Evolutionary conservation across 2,329 filamentous ascomycete species (phyloP).

Genomic region (Leptographium procerum): DNA sequence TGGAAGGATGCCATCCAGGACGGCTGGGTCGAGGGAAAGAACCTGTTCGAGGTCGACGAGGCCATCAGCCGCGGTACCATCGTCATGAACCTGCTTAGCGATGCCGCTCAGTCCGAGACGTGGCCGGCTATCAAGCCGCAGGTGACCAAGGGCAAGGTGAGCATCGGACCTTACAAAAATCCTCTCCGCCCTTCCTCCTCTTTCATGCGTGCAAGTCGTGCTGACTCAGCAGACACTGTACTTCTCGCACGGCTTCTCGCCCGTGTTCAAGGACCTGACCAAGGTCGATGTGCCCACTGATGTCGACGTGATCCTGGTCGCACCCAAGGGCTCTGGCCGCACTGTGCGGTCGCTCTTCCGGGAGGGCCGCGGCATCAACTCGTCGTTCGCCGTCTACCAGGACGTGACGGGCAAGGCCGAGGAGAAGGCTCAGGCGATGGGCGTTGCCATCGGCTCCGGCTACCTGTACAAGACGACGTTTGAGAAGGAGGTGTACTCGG

Average conservation of each 20-base stretch:
- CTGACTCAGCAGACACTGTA: slow-evolving; percentile 68
- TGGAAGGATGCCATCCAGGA: slow-evolving; percentile 97
- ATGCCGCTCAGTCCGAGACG: slow-evolving; percentile 96
- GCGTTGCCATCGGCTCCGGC: slow-evolving; percentile 91
- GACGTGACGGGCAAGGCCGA: slow-evolving; percentile 96
- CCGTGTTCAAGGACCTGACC: slow-evolving; percentile 99
- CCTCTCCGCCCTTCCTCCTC: not conserved
- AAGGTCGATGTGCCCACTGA: slow-evolving; percentile 93
- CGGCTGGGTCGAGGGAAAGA: slow-evolving; percentile 96
- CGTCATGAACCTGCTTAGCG: slow-evolving; percentile 97
- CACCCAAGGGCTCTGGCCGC: slow-evolving; percentile 97
- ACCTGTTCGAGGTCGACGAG: slow-evolving; percentile 96
- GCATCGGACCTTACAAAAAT: no score
- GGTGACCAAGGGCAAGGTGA: slow-evolving; percentile 94
- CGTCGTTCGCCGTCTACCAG: slow-evolving; percentile 95
- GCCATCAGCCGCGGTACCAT: slow-evolving; percentile 89
- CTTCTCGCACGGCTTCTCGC: slow-evolving; percentile 99
- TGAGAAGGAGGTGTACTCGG: slow-evolving; percentile 99
- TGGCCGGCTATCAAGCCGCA: slow-evolving; percentile 98
- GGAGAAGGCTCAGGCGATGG: slow-evolving; percentile 94
- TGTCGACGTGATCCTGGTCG: slow-evolving; percentile 98
- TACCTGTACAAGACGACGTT: slow-evolving; percentile 99
- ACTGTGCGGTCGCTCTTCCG: slow-evolving; percentile 98
- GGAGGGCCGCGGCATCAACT: slow-evolving; percentile 99
- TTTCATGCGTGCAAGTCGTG: not conserved